Evolutionary conservation across 2,329 filamentous ascomycete genomes (phyloP).

Genomic region (Podosphaera fusca): DNA sequence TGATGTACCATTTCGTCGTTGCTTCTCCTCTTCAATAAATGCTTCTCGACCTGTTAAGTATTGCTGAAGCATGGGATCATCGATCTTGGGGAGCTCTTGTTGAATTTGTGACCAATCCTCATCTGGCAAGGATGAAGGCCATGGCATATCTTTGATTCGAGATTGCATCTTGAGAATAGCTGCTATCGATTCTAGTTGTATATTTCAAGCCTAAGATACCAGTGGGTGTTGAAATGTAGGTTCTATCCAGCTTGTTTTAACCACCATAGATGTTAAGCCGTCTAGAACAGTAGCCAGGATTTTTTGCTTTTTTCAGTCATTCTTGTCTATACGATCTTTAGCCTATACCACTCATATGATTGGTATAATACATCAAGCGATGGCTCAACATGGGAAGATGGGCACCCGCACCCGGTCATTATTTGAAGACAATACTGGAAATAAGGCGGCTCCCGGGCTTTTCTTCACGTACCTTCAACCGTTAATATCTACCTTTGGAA

Average conservation of each 20-base stretch:
- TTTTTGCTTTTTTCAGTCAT: too few species aligned
- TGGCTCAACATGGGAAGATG: too few species aligned
- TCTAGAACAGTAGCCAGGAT: too few species aligned
- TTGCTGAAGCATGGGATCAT: slow-evolving; percentile 60
- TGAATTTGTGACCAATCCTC: slow-evolving; percentile 36
- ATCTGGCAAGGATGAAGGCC: slow-evolving; percentile 18
- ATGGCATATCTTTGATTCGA: slow-evolving; percentile 10
- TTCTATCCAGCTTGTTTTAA: too few species aligned
- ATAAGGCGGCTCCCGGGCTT: too few species aligned
- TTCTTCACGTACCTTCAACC: too few species aligned
- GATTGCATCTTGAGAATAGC: slow-evolving; percentile 6
- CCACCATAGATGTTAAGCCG: too few species aligned
- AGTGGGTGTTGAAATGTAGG: not conserved
- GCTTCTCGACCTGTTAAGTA: slow-evolving; percentile 56
- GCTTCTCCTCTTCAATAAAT: slow-evolving; percentile 61
- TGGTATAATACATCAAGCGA: not conserved
- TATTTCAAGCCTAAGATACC: not conserved
- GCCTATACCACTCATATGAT: too few species aligned
- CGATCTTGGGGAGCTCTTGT: slow-evolving; percentile 29
- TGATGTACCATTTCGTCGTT: slow-evolving; percentile 47
- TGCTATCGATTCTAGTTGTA: not conserved
- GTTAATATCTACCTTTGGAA: too few species aligned
- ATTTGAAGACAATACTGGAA: too few species aligned
- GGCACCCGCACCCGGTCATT: too few species aligned
- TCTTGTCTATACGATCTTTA: too few species aligned